A percentile compares a stretch with the other conserved stretches of the same genome.
Conservation (phyloP, 345 rosid species). For the Eucalyptus coolabah region DNA sequence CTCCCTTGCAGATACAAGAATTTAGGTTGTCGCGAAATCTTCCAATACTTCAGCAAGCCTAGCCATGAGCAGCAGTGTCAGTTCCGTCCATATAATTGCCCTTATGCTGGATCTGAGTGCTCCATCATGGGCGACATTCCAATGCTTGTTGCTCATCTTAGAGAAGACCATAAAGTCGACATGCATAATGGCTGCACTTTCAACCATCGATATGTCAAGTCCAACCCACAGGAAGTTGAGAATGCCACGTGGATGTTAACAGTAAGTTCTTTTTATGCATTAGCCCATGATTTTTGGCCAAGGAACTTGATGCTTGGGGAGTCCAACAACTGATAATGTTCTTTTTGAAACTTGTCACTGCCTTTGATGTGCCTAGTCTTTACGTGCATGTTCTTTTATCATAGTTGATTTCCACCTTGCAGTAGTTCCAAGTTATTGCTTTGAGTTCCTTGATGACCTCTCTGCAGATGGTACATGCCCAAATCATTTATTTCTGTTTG, state of each 20-base stretch:
- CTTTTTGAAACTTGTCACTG: background rate
- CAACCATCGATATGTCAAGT: constrained; percentile 72
- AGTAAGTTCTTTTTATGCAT: constrained; percentile 8
- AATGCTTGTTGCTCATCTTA: constrained; percentile 54
- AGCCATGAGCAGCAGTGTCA: constrained; percentile 49
- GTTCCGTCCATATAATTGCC: constrained; percentile 60
- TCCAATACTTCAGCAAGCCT: constrained; percentile 50
- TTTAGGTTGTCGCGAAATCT: constrained; percentile 46
- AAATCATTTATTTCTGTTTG: background rate
- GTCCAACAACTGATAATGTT: background rate
- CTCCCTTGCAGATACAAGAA: constrained; percentile 47
- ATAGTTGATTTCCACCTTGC: background rate
- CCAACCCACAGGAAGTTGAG: constrained; percentile 75
- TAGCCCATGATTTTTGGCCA: background rate
- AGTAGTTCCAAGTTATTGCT: background rate
- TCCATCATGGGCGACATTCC: constrained; percentile 47
- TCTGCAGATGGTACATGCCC: background rate
- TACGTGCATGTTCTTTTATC: background rate
- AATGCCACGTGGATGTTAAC: constrained; percentile 82
- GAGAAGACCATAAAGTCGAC: constrained; percentile 75
- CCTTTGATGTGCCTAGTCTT: background rate
- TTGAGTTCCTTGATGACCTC: background rate
- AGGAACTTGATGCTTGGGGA: background rate
- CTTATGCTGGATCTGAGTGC: constrained; percentile 76
- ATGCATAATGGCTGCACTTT: constrained; percentile 79